Conservation (phyloP, 495 filamentous ascomycete species). For the Aspergillus panamensis region DNA sequence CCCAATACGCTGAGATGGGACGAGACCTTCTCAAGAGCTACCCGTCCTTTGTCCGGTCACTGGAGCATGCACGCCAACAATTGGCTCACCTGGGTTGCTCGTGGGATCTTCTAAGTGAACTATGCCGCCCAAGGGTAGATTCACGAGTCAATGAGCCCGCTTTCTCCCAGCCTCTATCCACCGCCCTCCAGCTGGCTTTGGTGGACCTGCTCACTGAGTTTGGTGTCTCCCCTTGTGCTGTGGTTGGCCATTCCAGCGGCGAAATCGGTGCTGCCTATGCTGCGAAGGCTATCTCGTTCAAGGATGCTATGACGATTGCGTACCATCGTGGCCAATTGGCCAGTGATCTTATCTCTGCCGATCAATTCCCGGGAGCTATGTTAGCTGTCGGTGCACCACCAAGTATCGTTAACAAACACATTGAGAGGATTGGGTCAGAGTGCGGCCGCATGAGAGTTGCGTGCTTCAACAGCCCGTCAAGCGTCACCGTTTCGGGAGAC, state of each 20-base stretch:
- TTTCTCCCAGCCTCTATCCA: slow-evolving; percentile 26
- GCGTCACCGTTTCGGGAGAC: slow-evolving; percentile 12
- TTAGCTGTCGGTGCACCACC: slow-evolving; percentile 7
- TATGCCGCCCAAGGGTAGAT: slow-evolving; percentile 9
- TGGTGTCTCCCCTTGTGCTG: slow-evolving; percentile 31
- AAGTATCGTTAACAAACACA: slow-evolving; percentile 7
- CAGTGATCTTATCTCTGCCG: slow-evolving; percentile 4
- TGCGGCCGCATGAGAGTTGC: slow-evolving; percentile 11
- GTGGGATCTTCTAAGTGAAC: slow-evolving; percentile 13
- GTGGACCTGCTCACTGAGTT: slow-evolving; percentile 20
- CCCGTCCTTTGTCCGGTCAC: slow-evolving; percentile 5
- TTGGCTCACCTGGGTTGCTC: slow-evolving; percentile 6
- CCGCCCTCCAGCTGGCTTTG: slow-evolving; percentile 30
- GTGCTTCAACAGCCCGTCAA: slow-evolving; percentile 16
- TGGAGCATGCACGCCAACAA: slow-evolving; percentile 12
- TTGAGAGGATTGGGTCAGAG: slow-evolving; percentile 5
- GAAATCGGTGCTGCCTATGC: slow-evolving; percentile 44
- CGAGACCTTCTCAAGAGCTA: slow-evolving; percentile 11
- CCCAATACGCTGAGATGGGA: slow-evolving; percentile 17
- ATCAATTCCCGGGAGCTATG: slow-evolving; percentile 13
- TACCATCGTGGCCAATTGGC: slow-evolving; percentile 11
- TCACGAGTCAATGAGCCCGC: slow-evolving; percentile 12
- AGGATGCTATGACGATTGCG: slow-evolving; percentile 9
- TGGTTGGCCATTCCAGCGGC: slow-evolving; percentile 60
- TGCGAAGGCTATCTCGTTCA: slow-evolving; percentile 10